phyloP scores from a whole-genome alignment of 441 rosid genomes.

The Capsella rubella region DNA sequence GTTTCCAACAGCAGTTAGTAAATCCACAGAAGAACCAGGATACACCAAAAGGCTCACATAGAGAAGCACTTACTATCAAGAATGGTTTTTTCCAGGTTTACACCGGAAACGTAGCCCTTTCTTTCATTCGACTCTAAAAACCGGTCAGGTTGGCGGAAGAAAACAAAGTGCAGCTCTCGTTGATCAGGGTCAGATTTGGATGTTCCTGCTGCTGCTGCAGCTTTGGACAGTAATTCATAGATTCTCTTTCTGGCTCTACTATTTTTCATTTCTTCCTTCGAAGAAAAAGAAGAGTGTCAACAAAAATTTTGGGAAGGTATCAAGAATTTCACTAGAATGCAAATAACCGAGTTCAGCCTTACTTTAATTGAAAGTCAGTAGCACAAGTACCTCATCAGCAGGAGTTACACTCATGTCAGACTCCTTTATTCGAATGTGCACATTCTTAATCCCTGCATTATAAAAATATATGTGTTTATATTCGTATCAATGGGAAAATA shows the following conservation, averaged over 20 bases:
- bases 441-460: slow-evolving; percentile 77
- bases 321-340: neutral
- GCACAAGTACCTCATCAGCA: slow-evolving; percentile 80
- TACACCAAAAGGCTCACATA: neutral
- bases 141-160: slow-evolving; percentile 76
- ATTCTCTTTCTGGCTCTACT: slow-evolving; percentile 76
- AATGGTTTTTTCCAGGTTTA: slow-evolving; percentile 77
- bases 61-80: slow-evolving; percentile 62
- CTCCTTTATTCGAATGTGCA: slow-evolving; percentile 61
- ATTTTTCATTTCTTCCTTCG: slow-evolving; percentile 88
- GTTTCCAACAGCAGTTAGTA: slow-evolving; percentile 9
- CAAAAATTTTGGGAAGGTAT: neutral
- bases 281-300: slow-evolving; percentile 43
- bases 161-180: slow-evolving; percentile 86
- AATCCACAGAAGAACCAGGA: slow-evolving; percentile 11
- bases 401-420: slow-evolving; percentile 68
- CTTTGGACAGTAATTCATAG: slow-evolving; percentile 83
- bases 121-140: slow-evolving; percentile 69
- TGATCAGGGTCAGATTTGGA: slow-evolving; percentile 58
- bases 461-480: neutral
- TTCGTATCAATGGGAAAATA: neutral
- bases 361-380: slow-evolving; percentile 15
- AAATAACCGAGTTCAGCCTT: slow-evolving; percentile 8
- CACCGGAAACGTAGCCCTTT: slow-evolving; percentile 71
- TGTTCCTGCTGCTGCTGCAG: slow-evolving; percentile 53